Conservation (phyloP, 2,329 filamentous ascomycete species). For the Orbilia javanica region DNA sequence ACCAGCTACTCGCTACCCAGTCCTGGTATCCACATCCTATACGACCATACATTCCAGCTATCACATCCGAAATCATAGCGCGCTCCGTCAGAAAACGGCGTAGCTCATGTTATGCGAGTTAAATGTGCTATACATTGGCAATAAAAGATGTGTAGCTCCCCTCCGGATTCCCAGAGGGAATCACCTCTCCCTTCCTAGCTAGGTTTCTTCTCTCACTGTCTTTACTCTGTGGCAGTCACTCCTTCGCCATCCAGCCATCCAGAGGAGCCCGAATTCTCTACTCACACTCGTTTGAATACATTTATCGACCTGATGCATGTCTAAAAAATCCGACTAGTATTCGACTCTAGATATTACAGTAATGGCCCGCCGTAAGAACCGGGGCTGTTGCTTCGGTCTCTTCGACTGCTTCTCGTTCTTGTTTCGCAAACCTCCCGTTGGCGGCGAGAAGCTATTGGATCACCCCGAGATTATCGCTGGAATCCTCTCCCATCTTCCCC, state of each 20-base stretch:
- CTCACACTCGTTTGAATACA: conserved; percentile 13
- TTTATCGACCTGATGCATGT: conserved; percentile 33
- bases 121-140: conserved; percentile 13
- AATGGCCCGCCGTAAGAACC: conserved; percentile 38
- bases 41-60: conserved; percentile 14
- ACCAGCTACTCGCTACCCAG: conserved; percentile 18
- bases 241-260: conserved; percentile 21
- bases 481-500: conserved; percentile 38
- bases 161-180: conserved; percentile 34
- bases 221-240: conserved; percentile 30
- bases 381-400: conserved; percentile 45
- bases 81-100: conserved; percentile 17
- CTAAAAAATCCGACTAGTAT: conserved; percentile 4
- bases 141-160: conserved; percentile 38
- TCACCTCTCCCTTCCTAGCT: conserved; percentile 22
- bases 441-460: conserved; percentile 45
- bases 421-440: conserved; percentile 28
- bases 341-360: neutral
- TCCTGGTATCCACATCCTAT: conserved; percentile 11
- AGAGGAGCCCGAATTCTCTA: conserved; percentile 5
- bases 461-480: conserved; percentile 41
- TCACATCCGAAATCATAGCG: conserved; percentile 15
- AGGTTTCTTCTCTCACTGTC: conserved; percentile 7
- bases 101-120: conserved; percentile 7
- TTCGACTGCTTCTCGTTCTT: conserved; percentile 41